These are phyloP conservation scores for Avena sativa DNA, from an alignment of 176 grass and related monocot species.

Conservation along the genomic window DNA sequence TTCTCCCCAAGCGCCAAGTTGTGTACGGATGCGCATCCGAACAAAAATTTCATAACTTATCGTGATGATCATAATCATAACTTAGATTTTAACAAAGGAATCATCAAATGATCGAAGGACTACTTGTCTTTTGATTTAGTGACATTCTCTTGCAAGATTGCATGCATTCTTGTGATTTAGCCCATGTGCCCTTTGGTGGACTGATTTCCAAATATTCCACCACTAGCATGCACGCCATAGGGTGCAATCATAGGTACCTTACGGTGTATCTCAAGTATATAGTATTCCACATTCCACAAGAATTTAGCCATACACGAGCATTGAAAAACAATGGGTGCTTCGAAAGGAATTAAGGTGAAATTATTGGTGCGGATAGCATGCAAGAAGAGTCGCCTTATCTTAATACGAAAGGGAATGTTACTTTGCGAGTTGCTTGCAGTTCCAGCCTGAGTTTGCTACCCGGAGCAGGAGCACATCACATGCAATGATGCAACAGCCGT, in stretches of 20 bases:
- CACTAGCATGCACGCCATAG: not conserved
- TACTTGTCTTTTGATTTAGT: not conserved
- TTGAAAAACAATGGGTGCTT: not conserved
- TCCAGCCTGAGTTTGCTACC: conserved; percentile 35
- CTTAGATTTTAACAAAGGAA: not conserved
- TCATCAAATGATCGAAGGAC: not conserved
- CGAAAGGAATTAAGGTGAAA: not conserved
- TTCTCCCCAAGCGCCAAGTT: no score
- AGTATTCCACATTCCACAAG: not conserved
- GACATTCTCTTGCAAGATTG: not conserved
- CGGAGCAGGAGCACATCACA: conserved; percentile 49
- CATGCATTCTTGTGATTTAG: not conserved
- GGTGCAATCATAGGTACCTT: not conserved
- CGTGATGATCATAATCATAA: not conserved
- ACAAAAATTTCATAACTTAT: not conserved
- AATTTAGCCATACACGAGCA: not conserved
- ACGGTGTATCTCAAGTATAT: not conserved
- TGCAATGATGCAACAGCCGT: conserved; percentile 45
- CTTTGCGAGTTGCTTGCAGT: conserved; percentile 47
- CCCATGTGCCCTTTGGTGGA: not conserved
- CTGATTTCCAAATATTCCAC: not conserved
- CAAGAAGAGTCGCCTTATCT: conserved; percentile 33
- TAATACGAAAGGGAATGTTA: conserved; percentile 52
- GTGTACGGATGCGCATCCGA: not conserved
- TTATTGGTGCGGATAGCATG: conserved; percentile 33